phyloP scores from a whole-genome alignment of 2,329 filamentous ascomycete species.

The Pseudocercospora pini-densiflorae region DNA sequence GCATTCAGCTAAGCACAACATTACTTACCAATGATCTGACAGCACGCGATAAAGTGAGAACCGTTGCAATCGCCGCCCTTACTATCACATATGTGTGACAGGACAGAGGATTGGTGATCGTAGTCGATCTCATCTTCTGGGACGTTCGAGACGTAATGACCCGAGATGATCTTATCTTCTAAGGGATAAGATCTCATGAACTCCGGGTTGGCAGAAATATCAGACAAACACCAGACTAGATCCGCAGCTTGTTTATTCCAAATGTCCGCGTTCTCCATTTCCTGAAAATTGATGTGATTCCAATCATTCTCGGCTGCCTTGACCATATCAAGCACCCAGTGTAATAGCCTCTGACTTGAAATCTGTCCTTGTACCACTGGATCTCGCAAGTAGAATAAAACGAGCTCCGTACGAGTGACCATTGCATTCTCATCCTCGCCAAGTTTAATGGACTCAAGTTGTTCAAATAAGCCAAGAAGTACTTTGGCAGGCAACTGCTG shows the following conservation, averaged over 20 bases:
- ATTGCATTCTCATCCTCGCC: conserved; percentile 31
- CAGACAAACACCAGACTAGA: conserved; percentile 38
- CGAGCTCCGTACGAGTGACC: conserved; percentile 31
- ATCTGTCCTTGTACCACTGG: conserved; percentile 30
- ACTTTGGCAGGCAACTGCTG: conserved; percentile 20
- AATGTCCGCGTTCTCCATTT: neutral
- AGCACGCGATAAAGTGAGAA: conserved; percentile 30
- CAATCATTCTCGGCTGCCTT: too few species aligned
- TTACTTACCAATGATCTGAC: conserved; percentile 33
- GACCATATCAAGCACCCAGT: conserved; percentile 23
- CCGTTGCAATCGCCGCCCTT: neutral
- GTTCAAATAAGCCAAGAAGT: conserved; percentile 19
- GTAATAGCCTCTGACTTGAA: conserved; percentile 18
- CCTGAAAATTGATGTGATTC: too few species aligned
- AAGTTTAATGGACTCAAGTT: too few species aligned
- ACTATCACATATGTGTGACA: neutral
- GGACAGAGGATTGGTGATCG: neutral
- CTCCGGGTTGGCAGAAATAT: conserved; percentile 32
- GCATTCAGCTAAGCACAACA: too few species aligned
- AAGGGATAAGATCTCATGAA: conserved; percentile 26
- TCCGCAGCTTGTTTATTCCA: conserved; percentile 23
- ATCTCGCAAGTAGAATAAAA: conserved; percentile 34
- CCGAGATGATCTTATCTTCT: neutral
- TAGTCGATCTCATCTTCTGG: too few species aligned
- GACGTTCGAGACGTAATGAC: too few species aligned